phyloP scores from a whole-genome alignment of 2,329 filamentous ascomycete species.

The Monosporascus cannonballus region DNA sequence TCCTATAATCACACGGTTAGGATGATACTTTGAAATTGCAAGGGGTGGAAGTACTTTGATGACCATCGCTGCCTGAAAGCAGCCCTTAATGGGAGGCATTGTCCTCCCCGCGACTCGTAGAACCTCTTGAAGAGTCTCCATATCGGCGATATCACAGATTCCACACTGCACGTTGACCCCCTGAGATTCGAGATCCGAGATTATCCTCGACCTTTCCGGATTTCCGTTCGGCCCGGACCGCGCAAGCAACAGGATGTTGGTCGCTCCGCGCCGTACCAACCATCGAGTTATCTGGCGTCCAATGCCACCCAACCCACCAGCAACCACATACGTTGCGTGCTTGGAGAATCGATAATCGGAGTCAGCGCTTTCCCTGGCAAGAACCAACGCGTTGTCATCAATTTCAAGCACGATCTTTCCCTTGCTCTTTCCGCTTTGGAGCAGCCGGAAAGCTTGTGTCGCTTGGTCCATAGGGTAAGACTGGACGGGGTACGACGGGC shows the following conservation, averaged over 20 bases:
- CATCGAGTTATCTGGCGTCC: constrained; percentile 17
- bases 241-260: constrained; percentile 23
- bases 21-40: too few relatives aligned
- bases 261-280: constrained; percentile 21
- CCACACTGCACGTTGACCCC: too few relatives aligned
- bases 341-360: neutral
- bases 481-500: constrained; percentile 19
- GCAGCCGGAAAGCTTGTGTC: constrained; percentile 29
- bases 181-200: neutral
- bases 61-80: too few relatives aligned
- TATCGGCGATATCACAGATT: too few relatives aligned
- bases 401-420: constrained; percentile 30
- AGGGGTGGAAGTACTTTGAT: too few relatives aligned
- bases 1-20: too few relatives aligned
- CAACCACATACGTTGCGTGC: constrained; percentile 4
- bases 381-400: constrained; percentile 5
- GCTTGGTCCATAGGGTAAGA: constrained; percentile 16
- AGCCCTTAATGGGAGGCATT: too few relatives aligned
- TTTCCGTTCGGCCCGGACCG: constrained; percentile 9
- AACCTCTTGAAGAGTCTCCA: too few relatives aligned
- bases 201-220: neutral
- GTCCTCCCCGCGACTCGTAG: too few relatives aligned
- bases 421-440: constrained; percentile 33
- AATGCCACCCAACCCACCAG: constrained; percentile 26
- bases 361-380: neutral